Conservation (phyloP, 345 rosid genomes). For the Acer yangbiense region DNA sequence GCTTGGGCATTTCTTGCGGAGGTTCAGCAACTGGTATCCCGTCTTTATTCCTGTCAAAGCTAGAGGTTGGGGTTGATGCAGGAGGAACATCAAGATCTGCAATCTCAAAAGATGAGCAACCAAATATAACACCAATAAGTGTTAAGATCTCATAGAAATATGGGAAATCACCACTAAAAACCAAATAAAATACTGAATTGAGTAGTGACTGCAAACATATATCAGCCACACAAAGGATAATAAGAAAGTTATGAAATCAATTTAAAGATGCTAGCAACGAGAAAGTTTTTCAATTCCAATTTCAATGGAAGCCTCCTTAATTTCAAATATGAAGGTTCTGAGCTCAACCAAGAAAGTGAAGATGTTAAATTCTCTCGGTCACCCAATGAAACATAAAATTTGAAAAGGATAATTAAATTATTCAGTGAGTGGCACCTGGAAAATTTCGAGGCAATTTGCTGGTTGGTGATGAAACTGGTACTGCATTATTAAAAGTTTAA, state of each 20-base stretch:
- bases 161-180: neutral
- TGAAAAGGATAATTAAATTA: conserved; percentile 13
- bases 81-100: conserved; percentile 53
- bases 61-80: conserved; percentile 46
- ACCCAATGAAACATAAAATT: conserved; percentile 19
- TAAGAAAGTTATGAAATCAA: neutral
- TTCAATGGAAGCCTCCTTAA: neutral
- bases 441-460: conserved; percentile 30
- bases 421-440: conserved; percentile 45
- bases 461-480: conserved; percentile 44
- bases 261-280: neutral
- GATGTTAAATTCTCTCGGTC: conserved; percentile 17
- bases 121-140: conserved; percentile 4
- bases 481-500: conserved; percentile 23
- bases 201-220: neutral
- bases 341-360: conserved; percentile 5
- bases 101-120: conserved; percentile 18
- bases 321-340: neutral
- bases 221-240: neutral
- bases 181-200: conserved; percentile 2
- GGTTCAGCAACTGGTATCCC: conserved; percentile 66
- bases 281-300: neutral
- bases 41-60: conserved; percentile 34
- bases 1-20: conserved; percentile 37
- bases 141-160: neutral